phyloP scores from a whole-genome alignment of 2,329 filamentous ascomycete genomes.

The Fusarium algeriense region DNA sequence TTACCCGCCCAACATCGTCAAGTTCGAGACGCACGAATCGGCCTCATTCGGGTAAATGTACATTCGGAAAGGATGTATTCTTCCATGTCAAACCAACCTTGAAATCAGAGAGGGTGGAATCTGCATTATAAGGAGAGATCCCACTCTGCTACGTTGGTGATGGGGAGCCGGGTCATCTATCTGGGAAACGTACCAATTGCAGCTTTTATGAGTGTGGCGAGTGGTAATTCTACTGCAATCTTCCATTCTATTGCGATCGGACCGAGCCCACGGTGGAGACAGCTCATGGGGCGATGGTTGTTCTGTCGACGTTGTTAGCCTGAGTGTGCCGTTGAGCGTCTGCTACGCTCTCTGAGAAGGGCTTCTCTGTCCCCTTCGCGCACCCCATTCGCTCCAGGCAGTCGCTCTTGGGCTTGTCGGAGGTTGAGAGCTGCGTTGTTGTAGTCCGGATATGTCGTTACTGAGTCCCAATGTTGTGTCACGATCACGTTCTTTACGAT shows the following conservation, averaged over 20 bases:
- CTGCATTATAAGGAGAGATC: too few relatives aligned
- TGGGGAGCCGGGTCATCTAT: too few relatives aligned
- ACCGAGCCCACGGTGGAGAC: slow-evolving; percentile 59
- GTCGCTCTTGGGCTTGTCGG: slow-evolving; percentile 52
- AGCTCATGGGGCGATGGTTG: slow-evolving; percentile 55
- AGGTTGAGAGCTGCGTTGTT: too few relatives aligned
- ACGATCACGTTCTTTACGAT: slow-evolving; percentile 37
- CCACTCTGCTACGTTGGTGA: too few relatives aligned
- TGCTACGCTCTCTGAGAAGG: slow-evolving; percentile 54
- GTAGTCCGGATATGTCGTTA: slow-evolving; percentile 51
- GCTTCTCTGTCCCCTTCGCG: slow-evolving; percentile 55
- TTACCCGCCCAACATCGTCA: too few relatives aligned
- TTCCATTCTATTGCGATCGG: slow-evolving; percentile 50
- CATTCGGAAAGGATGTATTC: too few relatives aligned
- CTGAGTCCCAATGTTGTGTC: slow-evolving; percentile 44
- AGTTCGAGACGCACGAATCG: too few relatives aligned
- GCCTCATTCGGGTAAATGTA: too few relatives aligned
- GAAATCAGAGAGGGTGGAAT: too few relatives aligned
- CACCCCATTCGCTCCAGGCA: slow-evolving; percentile 47
- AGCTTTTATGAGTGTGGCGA: slow-evolving; percentile 20
- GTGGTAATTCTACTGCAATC: slow-evolving; percentile 43
- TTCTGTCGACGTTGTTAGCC: slow-evolving; percentile 48
- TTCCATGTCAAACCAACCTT: too few relatives aligned
- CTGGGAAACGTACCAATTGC: too few relatives aligned
- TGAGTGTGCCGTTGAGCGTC: slow-evolving; percentile 46